A percentile compares a stretch with the other conserved stretches of the same genome.
These are phyloP conservation scores for Gelatoporia subvermispora DNA, from an alignment of 768 basidiomycete species.

Conservation along the genomic window DNA sequence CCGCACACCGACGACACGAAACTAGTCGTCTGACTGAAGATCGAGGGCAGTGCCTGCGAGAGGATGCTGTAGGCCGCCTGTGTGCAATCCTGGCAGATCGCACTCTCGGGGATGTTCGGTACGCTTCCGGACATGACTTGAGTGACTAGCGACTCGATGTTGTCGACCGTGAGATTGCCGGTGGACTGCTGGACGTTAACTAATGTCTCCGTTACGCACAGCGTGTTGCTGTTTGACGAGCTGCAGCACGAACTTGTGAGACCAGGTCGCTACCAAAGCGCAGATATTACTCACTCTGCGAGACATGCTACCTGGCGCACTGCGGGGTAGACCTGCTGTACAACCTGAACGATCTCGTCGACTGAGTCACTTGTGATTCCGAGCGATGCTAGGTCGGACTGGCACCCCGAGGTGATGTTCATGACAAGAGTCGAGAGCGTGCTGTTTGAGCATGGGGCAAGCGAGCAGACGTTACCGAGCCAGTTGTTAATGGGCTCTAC, in stretches of 20 bases:
- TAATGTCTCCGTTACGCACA: slow-evolving; percentile 58
- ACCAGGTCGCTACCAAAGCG: background rate
- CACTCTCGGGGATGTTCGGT: slow-evolving; percentile 17
- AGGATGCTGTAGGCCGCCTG: slow-evolving; percentile 27
- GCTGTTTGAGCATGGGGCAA: slow-evolving; percentile 50
- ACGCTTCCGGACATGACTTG: slow-evolving; percentile 9
- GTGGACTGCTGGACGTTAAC: slow-evolving; percentile 41
- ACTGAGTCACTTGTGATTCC: slow-evolving; percentile 14
- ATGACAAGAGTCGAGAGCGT: slow-evolving; percentile 51
- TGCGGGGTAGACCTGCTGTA: slow-evolving; percentile 54
- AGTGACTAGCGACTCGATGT: slow-evolving; percentile 13
- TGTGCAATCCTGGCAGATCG: slow-evolving; percentile 30
- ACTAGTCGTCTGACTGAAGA: slow-evolving; percentile 12
- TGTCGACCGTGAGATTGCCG: slow-evolving; percentile 21
- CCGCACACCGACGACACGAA: slow-evolving; percentile 23
- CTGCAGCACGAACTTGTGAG: slow-evolving; percentile 13
- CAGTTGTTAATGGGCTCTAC: slow-evolving; percentile 52
- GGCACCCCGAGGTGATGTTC: slow-evolving; percentile 51
- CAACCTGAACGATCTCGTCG: slow-evolving; percentile 21
- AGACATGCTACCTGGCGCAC: slow-evolving; percentile 55
- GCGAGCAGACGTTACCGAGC: slow-evolving; percentile 52
- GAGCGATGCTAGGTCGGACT: slow-evolving; percentile 30
- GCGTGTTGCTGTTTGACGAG: slow-evolving; percentile 31
- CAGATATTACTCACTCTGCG: slow-evolving; percentile 48
- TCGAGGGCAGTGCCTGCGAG: slow-evolving; percentile 15